A percentile compares a stretch with the other conserved stretches of the same genome.
phyloP scores from a whole-genome alignment of 257 asterid species.

The Jacaranda mimosifolia region DNA sequence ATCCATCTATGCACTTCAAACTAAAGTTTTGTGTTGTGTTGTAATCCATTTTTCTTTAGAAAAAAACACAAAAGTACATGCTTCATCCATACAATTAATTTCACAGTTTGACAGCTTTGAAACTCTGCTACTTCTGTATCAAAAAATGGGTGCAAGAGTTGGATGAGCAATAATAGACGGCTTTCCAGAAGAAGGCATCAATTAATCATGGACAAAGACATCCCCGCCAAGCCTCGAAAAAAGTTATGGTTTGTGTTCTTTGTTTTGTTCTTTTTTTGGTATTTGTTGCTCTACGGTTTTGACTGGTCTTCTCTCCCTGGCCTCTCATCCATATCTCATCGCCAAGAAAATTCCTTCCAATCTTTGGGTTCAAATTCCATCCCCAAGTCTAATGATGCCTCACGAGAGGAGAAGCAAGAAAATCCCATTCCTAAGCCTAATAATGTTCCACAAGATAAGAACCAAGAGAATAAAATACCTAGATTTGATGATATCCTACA shows the following conservation, averaged over 20 bases:
- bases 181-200: conserved; percentile 27
- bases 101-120: background rate
- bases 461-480: no score
- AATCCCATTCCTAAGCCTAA: background rate
- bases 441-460: background rate
- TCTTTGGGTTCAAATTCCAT: conserved; percentile 26
- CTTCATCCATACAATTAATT: background rate
- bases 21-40: background rate
- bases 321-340: conserved; percentile 39
- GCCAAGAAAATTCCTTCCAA: conserved; percentile 30
- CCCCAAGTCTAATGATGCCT: background rate
- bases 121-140: background rate
- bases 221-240: conserved; percentile 43
- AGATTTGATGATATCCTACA: no score
- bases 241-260: conserved; percentile 65
- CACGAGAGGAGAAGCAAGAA: background rate
- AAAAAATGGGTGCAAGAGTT: conserved; percentile 27
- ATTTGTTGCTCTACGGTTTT: conserved; percentile 58
- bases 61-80: background rate
- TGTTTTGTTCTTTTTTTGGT: conserved; percentile 71
- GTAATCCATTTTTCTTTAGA: no score
- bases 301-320: conserved; percentile 69
- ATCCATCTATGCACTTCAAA: background rate
- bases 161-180: conserved; percentile 42
- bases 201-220: conserved; percentile 52